Base-by-base conservation (phyloP, 202 grass and related monocot genomes). In the Carex arenaria region DNA sequence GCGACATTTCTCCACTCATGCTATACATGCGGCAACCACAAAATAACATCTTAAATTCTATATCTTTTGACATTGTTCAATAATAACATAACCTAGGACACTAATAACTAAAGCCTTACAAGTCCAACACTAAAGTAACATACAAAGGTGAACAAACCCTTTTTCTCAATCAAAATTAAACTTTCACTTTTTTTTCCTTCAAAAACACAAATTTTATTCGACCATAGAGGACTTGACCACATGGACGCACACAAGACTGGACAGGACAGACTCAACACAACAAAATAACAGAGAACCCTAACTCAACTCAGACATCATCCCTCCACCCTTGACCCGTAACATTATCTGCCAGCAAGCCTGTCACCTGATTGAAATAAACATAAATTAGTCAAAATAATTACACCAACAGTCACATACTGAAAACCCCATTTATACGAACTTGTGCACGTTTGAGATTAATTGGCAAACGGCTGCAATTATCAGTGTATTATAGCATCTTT, bases 221-320 rank as follows among this genome's bases (percentile, higher is more conserved):
- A 69, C 80, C 80, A 82, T 65, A 78, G 73, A 78, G 73, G 64
- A 82, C 80, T 67, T 78, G 53, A 78, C 73, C 52, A 78, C 73
- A 78, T 53, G 30, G 30, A 78, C 53, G 73, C 73, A 78, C 28
- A 78, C 54, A 60, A 19, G 73, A 62, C 56, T 17, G 30, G 34
- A 81, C 78, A 22, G 14, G 43, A 82, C 80, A 9, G 61, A 82
- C 79, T 82, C 61, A 7, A 82, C 61, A 22, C n/a, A 54, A 82
- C 26, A 82, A 82, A 78, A 78, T 15, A 59, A 54, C 51, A 78
- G 30, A 59, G 53, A 76, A 82, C 64, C 80, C 80, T 31, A 67
- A 82, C 79, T 82, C 62, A 28, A 82, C 80, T 82, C 80, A 45
- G 53, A 81, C 40, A 62, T 64, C 56, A 81, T 51, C 28, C 79